These are phyloP conservation scores for Saccharomyces pastorianus DNA, from an alignment of 1,139 yeast species.

Conservation along the genomic window DNA sequence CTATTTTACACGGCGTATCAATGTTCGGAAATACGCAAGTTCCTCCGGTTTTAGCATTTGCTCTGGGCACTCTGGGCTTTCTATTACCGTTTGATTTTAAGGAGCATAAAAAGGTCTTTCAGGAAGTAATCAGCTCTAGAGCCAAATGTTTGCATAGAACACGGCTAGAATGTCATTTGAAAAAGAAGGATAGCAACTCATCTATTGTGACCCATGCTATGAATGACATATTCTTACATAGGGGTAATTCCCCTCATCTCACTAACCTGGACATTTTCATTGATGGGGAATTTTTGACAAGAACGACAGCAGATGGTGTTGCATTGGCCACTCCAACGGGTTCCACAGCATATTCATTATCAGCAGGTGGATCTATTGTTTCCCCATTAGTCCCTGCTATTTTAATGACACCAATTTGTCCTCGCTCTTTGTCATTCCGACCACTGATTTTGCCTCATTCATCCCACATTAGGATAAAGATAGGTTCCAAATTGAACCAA, in stretches of 20 bases:
- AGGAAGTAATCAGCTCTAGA: conserved; percentile 55
- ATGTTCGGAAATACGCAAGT: conserved; percentile 59
- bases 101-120: conserved; percentile 54
- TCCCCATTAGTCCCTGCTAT: conserved; percentile 84
- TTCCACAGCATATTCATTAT: conserved; percentile 83
- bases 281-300: conserved; percentile 74
- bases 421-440: conserved; percentile 78
- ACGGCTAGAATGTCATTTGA: conserved; percentile 66
- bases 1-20: conserved; percentile 66
- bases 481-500: conserved; percentile 37
- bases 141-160: conserved; percentile 68
- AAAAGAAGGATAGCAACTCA: conserved; percentile 19
- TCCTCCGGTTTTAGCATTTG: conserved; percentile 84
- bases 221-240: conserved; percentile 82
- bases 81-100: conserved; percentile 75
- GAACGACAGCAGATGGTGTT: conserved; percentile 89
- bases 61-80: conserved; percentile 88
- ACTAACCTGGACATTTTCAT: conserved; percentile 74
- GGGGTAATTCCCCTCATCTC: conserved; percentile 84
- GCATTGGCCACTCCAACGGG: conserved; percentile 88
- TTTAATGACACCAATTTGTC: conserved; percentile 80
- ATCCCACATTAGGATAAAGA: conserved; percentile 57
- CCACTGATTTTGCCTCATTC: conserved; percentile 75
- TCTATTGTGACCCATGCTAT: conserved; percentile 53
- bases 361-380: conserved; percentile 87